These are phyloP conservation scores for Tuber melanosporum DNA, from an alignment of 495 filamentous ascomycete species.

Conservation along the genomic window DNA sequence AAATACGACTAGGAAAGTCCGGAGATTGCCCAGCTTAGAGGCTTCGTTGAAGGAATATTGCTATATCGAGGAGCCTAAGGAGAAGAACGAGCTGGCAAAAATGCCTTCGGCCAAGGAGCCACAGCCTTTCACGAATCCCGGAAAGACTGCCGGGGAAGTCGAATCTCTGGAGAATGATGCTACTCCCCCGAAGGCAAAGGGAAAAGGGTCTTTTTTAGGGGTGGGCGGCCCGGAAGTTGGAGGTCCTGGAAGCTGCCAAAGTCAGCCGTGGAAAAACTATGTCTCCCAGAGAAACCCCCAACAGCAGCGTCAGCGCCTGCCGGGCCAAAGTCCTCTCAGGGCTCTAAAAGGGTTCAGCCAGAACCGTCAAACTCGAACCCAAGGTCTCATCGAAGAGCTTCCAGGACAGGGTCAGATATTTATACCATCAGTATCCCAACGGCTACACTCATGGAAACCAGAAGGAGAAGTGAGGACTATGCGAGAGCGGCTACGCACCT, in stretches of 20 bases:
- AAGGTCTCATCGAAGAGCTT: constrained; percentile 12
- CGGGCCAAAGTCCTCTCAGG: constrained; percentile 13
- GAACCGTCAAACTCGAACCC: constrained; percentile 18
- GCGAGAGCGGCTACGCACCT: constrained; percentile 17
- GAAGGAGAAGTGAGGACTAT: constrained; percentile 1
- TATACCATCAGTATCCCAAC: constrained; percentile 27
- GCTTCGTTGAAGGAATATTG: constrained; percentile 20
- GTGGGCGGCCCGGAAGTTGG: constrained; percentile 14
- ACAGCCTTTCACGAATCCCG: constrained; percentile 15
- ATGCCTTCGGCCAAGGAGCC: constrained; percentile 27
- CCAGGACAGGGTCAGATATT: constrained; percentile 24
- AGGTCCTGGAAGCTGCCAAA: background rate
- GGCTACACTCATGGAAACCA: constrained; percentile 10
- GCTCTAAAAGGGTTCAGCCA: constrained; percentile 5
- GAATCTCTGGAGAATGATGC: constrained; percentile 5
- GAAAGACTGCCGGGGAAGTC: constrained; percentile 5
- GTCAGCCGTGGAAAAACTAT: background rate
- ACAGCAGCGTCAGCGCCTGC: constrained; percentile 16
- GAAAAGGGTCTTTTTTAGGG: constrained; percentile 27
- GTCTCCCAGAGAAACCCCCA: constrained; percentile 9
- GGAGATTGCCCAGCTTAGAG: background rate
- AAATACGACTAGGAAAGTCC: constrained; percentile 7
- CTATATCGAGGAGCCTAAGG: constrained; percentile 22
- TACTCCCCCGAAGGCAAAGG: background rate
- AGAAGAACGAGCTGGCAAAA: constrained; percentile 21